These are phyloP conservation scores for Pseudozyma hubeiensis DNA, from an alignment of 1,284 basidiomycete species.

Conservation along the genomic window DNA sequence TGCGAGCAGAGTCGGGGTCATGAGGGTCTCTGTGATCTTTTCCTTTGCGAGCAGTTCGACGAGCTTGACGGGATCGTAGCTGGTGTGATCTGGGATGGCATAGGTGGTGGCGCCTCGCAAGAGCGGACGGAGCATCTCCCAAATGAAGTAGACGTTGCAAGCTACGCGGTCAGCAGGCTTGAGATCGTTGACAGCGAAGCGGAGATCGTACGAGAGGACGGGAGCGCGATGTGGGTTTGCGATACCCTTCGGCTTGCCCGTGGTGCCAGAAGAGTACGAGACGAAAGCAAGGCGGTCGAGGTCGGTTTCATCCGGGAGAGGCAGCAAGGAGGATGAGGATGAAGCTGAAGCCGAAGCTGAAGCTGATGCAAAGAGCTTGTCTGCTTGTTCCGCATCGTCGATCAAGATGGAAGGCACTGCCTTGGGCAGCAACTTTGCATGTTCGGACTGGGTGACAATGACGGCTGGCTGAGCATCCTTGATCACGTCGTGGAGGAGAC, in stretches of 20 bases:
- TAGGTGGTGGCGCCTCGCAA: conserved; percentile 65
- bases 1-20: conserved; percentile 67
- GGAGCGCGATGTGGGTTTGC: conserved; percentile 67
- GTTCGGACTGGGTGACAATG: conserved; percentile 61
- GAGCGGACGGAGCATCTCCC: conserved; percentile 67
- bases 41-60: conserved; percentile 55
- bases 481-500: conserved; percentile 63
- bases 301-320: conserved; percentile 49
- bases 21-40: conserved; percentile 67
- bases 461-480: conserved; percentile 65
- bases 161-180: conserved; percentile 62
- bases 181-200: conserved; percentile 63
- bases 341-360: neutral
- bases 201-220: conserved; percentile 63
- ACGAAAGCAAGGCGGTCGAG: conserved; percentile 67
- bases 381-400: conserved; percentile 21
- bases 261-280: conserved; percentile 68
- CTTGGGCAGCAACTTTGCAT: conserved; percentile 49
- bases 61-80: conserved; percentile 65
- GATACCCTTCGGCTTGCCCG: conserved; percentile 67
- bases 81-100: conserved; percentile 62
- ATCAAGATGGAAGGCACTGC: conserved; percentile 36
- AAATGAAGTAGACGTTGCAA: conserved; percentile 68
- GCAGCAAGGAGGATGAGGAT: conserved; percentile 13
- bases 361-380: conserved; percentile 11